phyloP scores from a whole-genome alignment of 306 rosid species.

The Senna siamea region DNA sequence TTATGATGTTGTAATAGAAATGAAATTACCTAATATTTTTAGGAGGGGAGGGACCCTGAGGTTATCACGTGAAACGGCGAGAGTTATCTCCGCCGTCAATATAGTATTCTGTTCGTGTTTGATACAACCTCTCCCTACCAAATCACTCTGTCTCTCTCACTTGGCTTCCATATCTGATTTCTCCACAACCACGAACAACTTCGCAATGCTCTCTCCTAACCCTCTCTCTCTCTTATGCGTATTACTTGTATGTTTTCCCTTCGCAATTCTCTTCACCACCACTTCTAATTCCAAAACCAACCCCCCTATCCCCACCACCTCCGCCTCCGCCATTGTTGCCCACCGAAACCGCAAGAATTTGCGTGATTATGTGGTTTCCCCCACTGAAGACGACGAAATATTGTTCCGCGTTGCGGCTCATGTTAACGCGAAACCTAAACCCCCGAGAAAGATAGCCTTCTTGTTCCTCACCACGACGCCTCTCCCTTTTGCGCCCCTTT shows the following conservation, averaged over 20 bases:
- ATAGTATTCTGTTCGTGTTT: not conserved
- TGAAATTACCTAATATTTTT: not conserved
- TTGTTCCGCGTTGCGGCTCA: slow-evolving; percentile 47
- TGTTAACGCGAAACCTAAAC: slow-evolving; percentile 44
- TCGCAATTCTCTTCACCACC: slow-evolving; percentile 64
- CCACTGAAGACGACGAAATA: slow-evolving; percentile 36
- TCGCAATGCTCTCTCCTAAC: slow-evolving; percentile 56
- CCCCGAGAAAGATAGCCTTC: slow-evolving; percentile 59
- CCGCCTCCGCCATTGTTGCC: not conserved
- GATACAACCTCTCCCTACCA: not conserved
- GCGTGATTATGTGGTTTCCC: not conserved
- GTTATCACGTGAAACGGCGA: not conserved
- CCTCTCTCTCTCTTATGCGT: slow-evolving; percentile 61
- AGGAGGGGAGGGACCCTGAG: not conserved
- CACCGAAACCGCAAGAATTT: not conserved
- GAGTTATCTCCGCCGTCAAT: slow-evolving; percentile 27
- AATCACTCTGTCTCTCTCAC: not conserved
- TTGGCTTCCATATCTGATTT: not conserved
- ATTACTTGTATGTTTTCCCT: slow-evolving; percentile 59
- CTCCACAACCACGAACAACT: not conserved
- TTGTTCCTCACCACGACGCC: slow-evolving; percentile 65
- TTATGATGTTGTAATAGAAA: no score
- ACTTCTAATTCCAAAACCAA: no score
- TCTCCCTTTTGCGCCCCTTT: slow-evolving; percentile 68
- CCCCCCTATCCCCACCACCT: not conserved